Base-by-base conservation (phyloP, 805 yeast genomes). In the Wickerhamiella siamensis region DNA sequence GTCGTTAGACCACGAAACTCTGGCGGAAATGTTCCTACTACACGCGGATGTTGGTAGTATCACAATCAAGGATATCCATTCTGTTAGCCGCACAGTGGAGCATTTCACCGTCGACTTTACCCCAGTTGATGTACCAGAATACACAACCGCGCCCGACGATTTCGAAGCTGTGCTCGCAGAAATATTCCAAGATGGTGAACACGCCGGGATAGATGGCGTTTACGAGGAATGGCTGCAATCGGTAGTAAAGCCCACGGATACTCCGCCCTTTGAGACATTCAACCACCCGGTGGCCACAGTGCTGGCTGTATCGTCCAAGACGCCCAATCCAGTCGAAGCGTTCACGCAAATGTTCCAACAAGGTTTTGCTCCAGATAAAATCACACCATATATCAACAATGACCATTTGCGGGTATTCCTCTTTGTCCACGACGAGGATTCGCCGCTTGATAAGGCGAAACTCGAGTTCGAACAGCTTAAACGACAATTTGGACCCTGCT, bases 221-320 rank as follows among this genome's bases (percentile, higher is more conserved):
- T 24, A 8, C 29, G 29, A 24, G 29, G 29, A 24, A 12, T 24
- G 29, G 29, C 29, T 24, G 10, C 6, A 12, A 6, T 24, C 29
- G 12, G 12, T 24, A 8, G 29, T 24, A 12, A 24, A 12, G 10
- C 29, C 29, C 6, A 24, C 29, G 12, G 29, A 24, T 12, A 24
- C 8, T 5, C 41, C 33, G 31, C 77, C 88, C 2, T 83, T 82
- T 55, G 96, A 88, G 58, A 77, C 84, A 4, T 77, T 86, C 57
- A 77, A 81, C 49, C 95, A 87, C 55, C 96, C 96, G 0, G 72
- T 84, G 2, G 70, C 83, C 2, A 80, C 86, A 33, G 56, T 88
- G 12, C 67, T 84, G 39, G 77, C 78, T 1, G 65, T 84, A 3
- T 72, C 83, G 18, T 66, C 74, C 18, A 48, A 60, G 12, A 82